Evolutionary conservation across 208 protist genomes (phyloP).

Genomic region (Eutreptiella sp.): DNA sequence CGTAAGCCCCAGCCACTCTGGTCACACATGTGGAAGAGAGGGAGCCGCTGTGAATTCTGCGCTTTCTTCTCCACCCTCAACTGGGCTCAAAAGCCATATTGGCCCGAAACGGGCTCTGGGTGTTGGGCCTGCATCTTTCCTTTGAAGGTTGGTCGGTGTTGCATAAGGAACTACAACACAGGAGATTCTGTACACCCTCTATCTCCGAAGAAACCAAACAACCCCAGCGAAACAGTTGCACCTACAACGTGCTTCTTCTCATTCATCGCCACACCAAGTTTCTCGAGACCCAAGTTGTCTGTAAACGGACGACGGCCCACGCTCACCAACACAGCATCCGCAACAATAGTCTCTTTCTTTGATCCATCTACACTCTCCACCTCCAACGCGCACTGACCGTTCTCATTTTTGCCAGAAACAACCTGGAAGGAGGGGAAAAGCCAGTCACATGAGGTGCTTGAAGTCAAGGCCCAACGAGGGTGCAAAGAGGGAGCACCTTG

Average conservation of each 20-base stretch:
- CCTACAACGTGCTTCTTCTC: conserved; percentile 81
- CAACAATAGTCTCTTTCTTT: conserved; percentile 63
- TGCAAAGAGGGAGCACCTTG: conserved; percentile 66
- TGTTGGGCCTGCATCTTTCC: too few species aligned
- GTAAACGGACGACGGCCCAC: conserved; percentile 94
- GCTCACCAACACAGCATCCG: conserved; percentile 89
- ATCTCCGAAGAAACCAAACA: not conserved
- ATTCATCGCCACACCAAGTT: conserved; percentile 80
- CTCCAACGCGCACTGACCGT: conserved; percentile 55
- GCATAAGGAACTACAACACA: too few species aligned
- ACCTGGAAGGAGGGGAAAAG: too few species aligned
- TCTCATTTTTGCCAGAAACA: conserved; percentile 38
- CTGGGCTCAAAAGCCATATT: too few species aligned
- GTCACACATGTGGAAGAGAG: too few species aligned
- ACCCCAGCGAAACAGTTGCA: not conserved
- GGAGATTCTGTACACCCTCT: too few species aligned
- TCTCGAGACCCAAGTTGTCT: conserved; percentile 80
- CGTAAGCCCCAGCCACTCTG: too few species aligned
- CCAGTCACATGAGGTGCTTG: too few species aligned
- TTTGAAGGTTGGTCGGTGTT: too few species aligned
- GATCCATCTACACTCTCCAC: conserved; percentile 78
- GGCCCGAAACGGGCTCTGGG: too few species aligned
- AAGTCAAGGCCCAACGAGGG: conserved; percentile 11
- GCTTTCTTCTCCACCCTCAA: too few species aligned
- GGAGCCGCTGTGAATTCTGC: too few species aligned